Base-by-base conservation (phyloP, 129 eudicot species). In the Tagetes patula region DNA sequence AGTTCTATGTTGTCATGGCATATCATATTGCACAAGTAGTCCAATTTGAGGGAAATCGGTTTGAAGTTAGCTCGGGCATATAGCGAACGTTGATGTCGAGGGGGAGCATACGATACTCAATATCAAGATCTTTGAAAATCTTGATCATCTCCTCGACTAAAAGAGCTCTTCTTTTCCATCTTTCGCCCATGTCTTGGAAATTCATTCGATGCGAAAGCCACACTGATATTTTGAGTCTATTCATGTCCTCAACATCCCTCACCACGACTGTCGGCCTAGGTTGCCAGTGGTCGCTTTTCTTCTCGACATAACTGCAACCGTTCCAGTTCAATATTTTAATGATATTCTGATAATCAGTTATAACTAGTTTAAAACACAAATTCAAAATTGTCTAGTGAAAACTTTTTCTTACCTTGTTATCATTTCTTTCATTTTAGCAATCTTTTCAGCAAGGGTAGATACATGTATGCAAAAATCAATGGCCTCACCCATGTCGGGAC, bases 401-500 rank as follows among this genome's bases (percentile, higher is more conserved):
- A 20, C 27, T 20, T 20, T 20, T 20, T 20, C 31, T 27, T 63
- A 85, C 90, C 81, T 55, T 33, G 73, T 76, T 49, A 85, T 73
- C 40, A 69, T 69, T 53, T 85, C 85, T 50, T 83, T 82, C 86
- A 85, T 79, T 58, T 40, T 46, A 11, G 83, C 74, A 52, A 82
- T 36, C 80, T 85, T 85, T 70, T 73, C 84, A 0, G 73, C 13
- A 11, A 81, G 87, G 73, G 87, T 85, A 27, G 90, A 77, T 41
- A 82, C 55, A 33, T 82, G 87, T 59, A 85, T 79, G 58, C 80
- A 78, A 43, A 85, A 82, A 72, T 85, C 84, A 33, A 85, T 68
- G 36, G 84, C 86, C 58, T 85, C 89, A 30, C 86, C 84, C 89
- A 85, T 85, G 13, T 85, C 84, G 0, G 87, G 87, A 52, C 90